Conservation (phyloP, 345 rosid species). For the Citrus glauca region DNA sequence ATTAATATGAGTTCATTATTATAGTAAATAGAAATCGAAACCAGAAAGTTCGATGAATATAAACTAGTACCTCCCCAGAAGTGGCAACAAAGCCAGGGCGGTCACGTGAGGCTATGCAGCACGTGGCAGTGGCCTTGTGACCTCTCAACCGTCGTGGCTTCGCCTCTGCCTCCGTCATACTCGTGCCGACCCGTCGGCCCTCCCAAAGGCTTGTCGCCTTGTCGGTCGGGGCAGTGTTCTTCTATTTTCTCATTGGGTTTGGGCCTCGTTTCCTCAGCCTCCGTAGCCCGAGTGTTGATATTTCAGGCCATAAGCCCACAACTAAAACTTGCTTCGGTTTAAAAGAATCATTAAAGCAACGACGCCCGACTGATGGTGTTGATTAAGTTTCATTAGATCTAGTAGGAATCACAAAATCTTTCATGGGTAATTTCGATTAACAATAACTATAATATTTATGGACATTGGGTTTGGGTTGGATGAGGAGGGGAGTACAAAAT, state of each 20-base stretch:
- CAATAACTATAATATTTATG: no score
- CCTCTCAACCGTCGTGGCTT: constrained; percentile 71
- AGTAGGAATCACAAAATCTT: no score
- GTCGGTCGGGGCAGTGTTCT: background rate
- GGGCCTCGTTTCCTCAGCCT: background rate
- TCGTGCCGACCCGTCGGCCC: background rate
- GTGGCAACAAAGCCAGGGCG: constrained; percentile 65
- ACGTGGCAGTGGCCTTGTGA: constrained; percentile 65
- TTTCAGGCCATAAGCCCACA: background rate
- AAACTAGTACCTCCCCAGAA: constrained; percentile 60
- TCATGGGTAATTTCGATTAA: no score
- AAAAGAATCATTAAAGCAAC: no score
- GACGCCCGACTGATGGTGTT: no score
- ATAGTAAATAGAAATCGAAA: background rate
- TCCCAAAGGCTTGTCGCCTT: background rate
- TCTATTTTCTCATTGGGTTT: background rate
- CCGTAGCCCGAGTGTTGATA: background rate
- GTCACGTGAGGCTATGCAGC: constrained; percentile 77
- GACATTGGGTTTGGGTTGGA: no score
- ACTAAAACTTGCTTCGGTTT: background rate
- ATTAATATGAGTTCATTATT: background rate
- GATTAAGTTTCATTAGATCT: no score
- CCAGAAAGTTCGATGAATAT: background rate
- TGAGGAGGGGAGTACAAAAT: no score
- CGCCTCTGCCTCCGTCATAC: constrained; percentile 31